Base-by-base conservation (phyloP, 2,329 filamentous ascomycete species). In the Paecilomyces variotii region DNA sequence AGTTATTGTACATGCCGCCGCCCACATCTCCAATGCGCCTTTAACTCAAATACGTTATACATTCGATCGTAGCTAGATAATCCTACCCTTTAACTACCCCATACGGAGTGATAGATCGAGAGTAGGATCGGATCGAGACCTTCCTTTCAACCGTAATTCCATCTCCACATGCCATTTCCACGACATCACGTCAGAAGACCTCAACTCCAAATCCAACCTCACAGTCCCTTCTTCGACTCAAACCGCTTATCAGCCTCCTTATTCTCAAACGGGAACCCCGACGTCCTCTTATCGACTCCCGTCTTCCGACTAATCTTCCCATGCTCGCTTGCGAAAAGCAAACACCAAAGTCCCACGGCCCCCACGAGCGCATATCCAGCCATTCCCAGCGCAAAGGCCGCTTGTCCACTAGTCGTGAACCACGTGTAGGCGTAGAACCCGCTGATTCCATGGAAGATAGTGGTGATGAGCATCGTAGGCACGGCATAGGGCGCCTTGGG, bases 391-490 rank as follows among this genome's bases (percentile, higher is more conserved):
- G 81, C 74, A 68, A 87, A 89, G 0, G 80, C 82, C 10, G 81
- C 77, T 66, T 85, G 80, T 4, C 79, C 78, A 1, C 77, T 71
- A 56, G 77, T 74, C n/a, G 80, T 79, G 74, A 86, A 90, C 70
- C 85, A 82, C 54, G 80, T 80, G 74, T 92, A 94, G 67, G 83
- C 80, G 71, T 89, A 87, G 63, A 86, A 84, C 19, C 85, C 85
- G 3, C 79, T 78, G 0, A 79, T 67, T 19, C 79, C 75, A 71
- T 93, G 89, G 76, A 89, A 89, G 2, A 84, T 61, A 0, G 84
- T 82, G 1, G 88, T 88, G 12, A 91, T 74, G 45, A 86, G 79
- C 24, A 91, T 71, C 1, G 84, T 85, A 1, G 89, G 87, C 39
- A 82, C 77, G 4, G 87, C 87, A 70, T 85, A 87, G 1, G 86